phyloP scores from a whole-genome alignment of 2,329 filamentous ascomycete species.

The Fusarium clavum region DNA sequence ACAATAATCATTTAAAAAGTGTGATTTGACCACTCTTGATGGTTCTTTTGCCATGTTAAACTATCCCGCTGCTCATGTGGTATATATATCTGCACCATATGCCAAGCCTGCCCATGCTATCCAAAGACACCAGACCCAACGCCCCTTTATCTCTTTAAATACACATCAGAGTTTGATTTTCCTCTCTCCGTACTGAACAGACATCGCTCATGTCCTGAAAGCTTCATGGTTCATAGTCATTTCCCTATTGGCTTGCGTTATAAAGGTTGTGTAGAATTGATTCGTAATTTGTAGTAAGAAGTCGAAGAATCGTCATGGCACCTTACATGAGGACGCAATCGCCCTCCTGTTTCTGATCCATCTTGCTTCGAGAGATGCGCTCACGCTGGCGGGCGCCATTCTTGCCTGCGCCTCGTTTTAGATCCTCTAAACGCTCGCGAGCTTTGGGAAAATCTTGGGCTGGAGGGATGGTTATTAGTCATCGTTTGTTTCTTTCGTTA shows the following conservation, averaged over 20 bases:
- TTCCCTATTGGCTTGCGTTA: neutral
- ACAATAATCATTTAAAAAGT: neutral
- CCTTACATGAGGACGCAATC: slow-evolving; percentile 86
- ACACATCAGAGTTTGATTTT: neutral
- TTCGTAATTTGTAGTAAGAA: slow-evolving; percentile 10
- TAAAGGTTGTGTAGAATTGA: neutral
- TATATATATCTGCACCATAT: slow-evolving; percentile 24
- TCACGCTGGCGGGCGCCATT: slow-evolving; percentile 78
- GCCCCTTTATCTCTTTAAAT: slow-evolving; percentile 15
- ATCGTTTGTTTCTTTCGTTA: neutral
- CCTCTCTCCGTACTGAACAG: neutral
- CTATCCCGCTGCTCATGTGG: neutral
- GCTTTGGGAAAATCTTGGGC: slow-evolving; percentile 96
- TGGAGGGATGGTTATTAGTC: slow-evolving; percentile 55
- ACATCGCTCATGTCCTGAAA: neutral
- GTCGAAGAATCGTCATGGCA: neutral
- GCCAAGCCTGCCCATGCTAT: slow-evolving; percentile 15
- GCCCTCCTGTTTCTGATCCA: slow-evolving; percentile 86
- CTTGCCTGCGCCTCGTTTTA: slow-evolving; percentile 79
- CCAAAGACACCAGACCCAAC: slow-evolving; percentile 28
- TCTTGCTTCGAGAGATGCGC: slow-evolving; percentile 82
- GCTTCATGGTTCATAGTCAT: neutral
- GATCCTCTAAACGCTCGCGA: slow-evolving; percentile 89
- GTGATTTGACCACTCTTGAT: neutral
- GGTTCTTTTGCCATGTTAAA: neutral